phyloP scores from a whole-genome alignment of 306 rosid species.

The Pyrus communis region DNA sequence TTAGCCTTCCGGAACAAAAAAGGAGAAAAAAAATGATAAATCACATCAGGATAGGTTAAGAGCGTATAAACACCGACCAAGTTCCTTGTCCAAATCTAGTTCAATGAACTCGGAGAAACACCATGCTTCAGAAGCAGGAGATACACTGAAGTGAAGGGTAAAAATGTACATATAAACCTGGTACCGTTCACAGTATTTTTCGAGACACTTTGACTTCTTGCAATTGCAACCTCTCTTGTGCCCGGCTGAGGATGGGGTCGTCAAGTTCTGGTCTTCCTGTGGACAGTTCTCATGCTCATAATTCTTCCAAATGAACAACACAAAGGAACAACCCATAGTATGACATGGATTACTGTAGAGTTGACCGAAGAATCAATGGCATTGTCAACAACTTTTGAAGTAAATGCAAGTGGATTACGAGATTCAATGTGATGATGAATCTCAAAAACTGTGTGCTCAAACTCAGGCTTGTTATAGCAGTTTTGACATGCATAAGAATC shows the following conservation, averaged over 20 bases:
- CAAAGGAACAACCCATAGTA: not conserved
- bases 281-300: slow-evolving; percentile 4
- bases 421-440: slow-evolving; percentile 5
- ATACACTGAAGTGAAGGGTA: not conserved
- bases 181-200: slow-evolving; percentile 29
- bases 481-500: slow-evolving; percentile 20
- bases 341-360: slow-evolving; percentile 9
- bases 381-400: slow-evolving; percentile 14
- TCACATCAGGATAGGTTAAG: not conserved
- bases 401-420: slow-evolving; percentile 30
- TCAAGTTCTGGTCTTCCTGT: slow-evolving; percentile 16
- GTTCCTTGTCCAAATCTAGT: not conserved
- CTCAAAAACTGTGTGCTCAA: slow-evolving; percentile 9
- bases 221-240: slow-evolving; percentile 43
- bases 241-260: slow-evolving; percentile 12
- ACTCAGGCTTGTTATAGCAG: slow-evolving; percentile 15
- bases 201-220: slow-evolving; percentile 23
- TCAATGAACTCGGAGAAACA: not conserved
- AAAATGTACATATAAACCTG: slow-evolving; percentile 15
- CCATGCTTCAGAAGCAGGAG: not conserved
- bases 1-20: slow-evolving; percentile 9
- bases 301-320: not conserved
- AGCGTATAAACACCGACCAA: not conserved
- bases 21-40: not conserved
- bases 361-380: slow-evolving; percentile 7